Percentiles rank a stretch among this genome's conserved stretches.
Evolutionary conservation across 306 rosid genomes (phyloP).

Genomic region (Delonix regia): DNA sequence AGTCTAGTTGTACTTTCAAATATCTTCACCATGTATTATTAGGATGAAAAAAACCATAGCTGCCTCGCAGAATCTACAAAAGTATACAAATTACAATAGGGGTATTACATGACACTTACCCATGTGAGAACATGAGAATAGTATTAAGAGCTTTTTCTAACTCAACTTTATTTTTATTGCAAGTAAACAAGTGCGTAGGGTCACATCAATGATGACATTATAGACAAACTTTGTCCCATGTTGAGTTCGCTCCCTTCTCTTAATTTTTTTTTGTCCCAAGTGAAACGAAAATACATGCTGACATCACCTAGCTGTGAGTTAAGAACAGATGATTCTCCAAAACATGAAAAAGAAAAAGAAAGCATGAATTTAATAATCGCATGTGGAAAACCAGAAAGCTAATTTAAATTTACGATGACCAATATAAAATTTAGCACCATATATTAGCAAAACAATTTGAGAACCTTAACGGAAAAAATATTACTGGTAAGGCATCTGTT

Average conservation of each 20-base stretch:
- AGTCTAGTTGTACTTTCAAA: not conserved
- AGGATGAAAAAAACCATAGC: too few species aligned
- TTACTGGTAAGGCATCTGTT: not conserved
- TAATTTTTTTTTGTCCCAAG: not conserved
- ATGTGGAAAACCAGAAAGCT: not conserved
- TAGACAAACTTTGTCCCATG: not conserved
- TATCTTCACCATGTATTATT: too few species aligned
- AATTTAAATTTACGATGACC: not conserved
- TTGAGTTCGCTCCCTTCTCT: not conserved
- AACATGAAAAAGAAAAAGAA: not conserved
- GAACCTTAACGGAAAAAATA: not conserved
- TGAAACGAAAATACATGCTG: not conserved
- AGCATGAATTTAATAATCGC: too few species aligned
- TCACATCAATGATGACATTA: not conserved
- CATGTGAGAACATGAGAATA: not conserved
- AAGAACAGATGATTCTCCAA: constrained; percentile 11
- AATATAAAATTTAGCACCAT: not conserved
- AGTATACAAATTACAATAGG: not conserved
- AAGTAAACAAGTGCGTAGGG: not conserved
- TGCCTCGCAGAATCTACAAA: too few species aligned
- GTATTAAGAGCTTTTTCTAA: not conserved
- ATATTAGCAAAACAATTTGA: not conserved
- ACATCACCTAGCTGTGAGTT: not conserved
- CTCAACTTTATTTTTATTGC: not conserved
- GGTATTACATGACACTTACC: not conserved